Percentiles rank a stretch among this genome's conserved stretches.
Conservation (phyloP, 2,329 filamentous ascomycete species). For the Epicoccum sorghinum region DNA sequence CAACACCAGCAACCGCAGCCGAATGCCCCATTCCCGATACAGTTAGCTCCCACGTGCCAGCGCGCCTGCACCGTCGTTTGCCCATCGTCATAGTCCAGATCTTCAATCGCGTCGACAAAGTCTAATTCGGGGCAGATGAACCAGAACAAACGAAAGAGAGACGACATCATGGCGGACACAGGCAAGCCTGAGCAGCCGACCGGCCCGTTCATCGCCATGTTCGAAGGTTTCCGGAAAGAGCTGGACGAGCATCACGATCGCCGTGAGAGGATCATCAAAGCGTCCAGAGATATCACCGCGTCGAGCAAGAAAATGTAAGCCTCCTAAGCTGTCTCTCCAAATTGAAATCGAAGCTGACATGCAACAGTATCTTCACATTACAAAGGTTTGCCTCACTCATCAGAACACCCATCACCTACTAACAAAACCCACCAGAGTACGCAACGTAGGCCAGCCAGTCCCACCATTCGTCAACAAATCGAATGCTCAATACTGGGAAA, state of each 20-base stretch:
- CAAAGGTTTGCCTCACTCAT: conserved; percentile 63
- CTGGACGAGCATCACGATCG: conserved; percentile 95
- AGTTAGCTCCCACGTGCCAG: conserved; percentile 29
- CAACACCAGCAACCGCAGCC: conserved; percentile 16
- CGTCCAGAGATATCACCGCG: conserved; percentile 88
- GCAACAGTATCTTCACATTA: conserved; percentile 76
- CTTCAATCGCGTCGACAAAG: conserved; percentile 13
- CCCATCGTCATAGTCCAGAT: conserved; percentile 18
- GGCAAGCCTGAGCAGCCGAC: conserved; percentile 35
- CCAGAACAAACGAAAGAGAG: conserved; percentile 42
- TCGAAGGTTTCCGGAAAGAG: conserved; percentile 83
- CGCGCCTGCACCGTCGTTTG: conserved; percentile 33
- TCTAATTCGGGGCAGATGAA: conserved; percentile 24
- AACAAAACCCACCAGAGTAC: conserved; percentile 60
- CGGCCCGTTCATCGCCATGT: conserved; percentile 69
- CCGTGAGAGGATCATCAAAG: conserved; percentile 87
- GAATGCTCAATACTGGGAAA: conserved; percentile 69
- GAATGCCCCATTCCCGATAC: conserved; percentile 26
- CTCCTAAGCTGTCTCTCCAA: background rate
- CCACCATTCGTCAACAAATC: conserved; percentile 73
- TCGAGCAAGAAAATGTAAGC: conserved; percentile 93
- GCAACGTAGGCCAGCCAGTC: conserved; percentile 63
- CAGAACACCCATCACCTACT: background rate
- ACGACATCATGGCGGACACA: conserved; percentile 44
- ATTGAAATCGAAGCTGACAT: conserved; percentile 16